These are phyloP conservation scores for Chimonanthus salicifolius DNA, from an alignment of 164 flowering plant species.

Conservation along the genomic window DNA sequence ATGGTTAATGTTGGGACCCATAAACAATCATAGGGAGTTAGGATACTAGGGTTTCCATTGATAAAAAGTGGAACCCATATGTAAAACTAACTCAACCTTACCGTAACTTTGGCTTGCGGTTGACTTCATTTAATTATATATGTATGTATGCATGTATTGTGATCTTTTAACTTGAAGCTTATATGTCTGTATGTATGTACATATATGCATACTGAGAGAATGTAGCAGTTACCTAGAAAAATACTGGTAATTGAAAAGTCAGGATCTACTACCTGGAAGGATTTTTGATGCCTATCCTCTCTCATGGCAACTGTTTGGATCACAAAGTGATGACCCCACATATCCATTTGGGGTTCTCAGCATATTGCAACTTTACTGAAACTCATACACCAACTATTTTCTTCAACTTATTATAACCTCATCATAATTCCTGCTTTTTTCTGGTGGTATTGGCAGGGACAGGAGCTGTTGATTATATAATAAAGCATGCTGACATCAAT, in stretches of 20 bases:
- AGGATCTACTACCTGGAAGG: background rate
- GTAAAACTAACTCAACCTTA: too few relatives aligned
- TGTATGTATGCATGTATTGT: background rate
- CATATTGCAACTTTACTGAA: background rate
- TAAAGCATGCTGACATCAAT: conserved; percentile 84
- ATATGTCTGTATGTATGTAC: background rate
- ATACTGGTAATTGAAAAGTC: background rate
- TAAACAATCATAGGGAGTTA: too few relatives aligned
- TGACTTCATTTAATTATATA: too few relatives aligned
- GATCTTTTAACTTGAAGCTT: background rate
- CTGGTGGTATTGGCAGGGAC: conserved; percentile 42
- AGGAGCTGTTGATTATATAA: conserved; percentile 73
- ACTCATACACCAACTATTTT: background rate
- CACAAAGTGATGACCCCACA: background rate
- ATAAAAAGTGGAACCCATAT: too few relatives aligned
- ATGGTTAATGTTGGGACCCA: too few relatives aligned
- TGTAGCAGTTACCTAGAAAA: background rate
- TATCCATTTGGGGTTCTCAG: background rate
- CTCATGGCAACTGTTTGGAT: background rate
- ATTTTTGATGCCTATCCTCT: background rate
- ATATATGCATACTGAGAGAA: background rate
- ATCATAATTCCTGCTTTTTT: background rate
- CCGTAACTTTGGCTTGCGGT: too few relatives aligned
- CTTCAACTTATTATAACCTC: background rate
- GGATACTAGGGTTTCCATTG: too few relatives aligned